Conservation (phyloP, 2,329 filamentous ascomycete genomes). For the Beauveria brongniartii region DNA sequence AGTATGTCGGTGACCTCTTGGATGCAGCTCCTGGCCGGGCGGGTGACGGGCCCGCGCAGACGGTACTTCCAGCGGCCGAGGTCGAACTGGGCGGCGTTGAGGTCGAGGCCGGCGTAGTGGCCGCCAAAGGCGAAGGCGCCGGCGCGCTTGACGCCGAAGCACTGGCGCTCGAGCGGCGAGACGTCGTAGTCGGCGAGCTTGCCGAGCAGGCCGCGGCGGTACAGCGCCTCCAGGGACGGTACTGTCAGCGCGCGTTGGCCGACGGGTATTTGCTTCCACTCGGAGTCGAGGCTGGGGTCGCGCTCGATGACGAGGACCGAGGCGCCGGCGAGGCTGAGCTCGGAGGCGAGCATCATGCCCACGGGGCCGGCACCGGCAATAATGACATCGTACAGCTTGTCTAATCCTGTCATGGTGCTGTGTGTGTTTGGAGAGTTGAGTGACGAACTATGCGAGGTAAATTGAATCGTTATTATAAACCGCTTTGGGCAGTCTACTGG, state of each 20-base stretch:
- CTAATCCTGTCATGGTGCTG: constrained; percentile 1
- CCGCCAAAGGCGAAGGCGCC: constrained; percentile 20
- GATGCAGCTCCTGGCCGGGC: constrained; percentile 16
- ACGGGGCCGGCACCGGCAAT: constrained; percentile 28
- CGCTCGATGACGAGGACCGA: constrained; percentile 31
- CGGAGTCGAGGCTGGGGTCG: constrained; percentile 5
- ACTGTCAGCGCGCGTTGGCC: constrained; percentile 27
- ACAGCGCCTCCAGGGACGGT: constrained; percentile 25
- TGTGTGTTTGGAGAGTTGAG: background rate
- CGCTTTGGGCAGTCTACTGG: no score
- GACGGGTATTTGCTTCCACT: constrained; percentile 22
- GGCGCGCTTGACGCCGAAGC: constrained; percentile 1
- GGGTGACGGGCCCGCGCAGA: constrained; percentile 21
- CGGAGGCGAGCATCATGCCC: constrained; percentile 28
- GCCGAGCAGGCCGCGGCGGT: constrained; percentile 30
- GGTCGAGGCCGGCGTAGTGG: constrained; percentile 24
- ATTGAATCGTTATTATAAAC: no score
- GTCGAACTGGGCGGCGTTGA: constrained; percentile 22
- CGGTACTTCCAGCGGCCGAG: constrained; percentile 22
- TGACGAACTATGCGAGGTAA: no score
- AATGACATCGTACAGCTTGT: constrained; percentile 24
- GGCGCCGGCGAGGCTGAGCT: constrained; percentile 23
- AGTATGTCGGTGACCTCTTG: constrained; percentile 17
- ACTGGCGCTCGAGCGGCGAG: constrained; percentile 14
- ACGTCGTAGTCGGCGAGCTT: constrained; percentile 16